Conservation (phyloP, 2,329 filamentous ascomycete genomes). For the Cordyceps cateniannulata region DNA sequence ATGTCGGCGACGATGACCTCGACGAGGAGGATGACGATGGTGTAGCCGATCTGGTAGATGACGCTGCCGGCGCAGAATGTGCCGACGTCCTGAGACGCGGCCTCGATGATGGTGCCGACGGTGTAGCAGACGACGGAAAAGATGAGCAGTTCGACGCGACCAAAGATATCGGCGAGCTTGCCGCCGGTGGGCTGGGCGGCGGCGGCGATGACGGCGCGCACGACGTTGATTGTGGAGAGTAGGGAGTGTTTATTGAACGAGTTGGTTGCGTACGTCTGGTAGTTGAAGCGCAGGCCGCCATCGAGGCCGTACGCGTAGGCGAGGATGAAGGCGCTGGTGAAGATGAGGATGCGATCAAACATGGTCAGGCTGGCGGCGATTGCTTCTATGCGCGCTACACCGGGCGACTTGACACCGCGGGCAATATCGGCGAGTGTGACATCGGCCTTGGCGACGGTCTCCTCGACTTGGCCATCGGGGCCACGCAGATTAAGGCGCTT, state of each 20-base stretch:
- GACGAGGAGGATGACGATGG: slow-evolving; percentile 52
- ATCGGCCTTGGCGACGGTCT: slow-evolving; percentile 17
- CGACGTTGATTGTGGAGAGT: slow-evolving; percentile 50
- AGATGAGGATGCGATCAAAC: slow-evolving; percentile 43
- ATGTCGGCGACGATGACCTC: slow-evolving; percentile 60
- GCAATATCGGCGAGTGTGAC: slow-evolving; percentile 20
- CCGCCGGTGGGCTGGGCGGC: slow-evolving; percentile 52
- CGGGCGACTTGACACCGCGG: slow-evolving; percentile 29
- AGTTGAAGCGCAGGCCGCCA: slow-evolving; percentile 42
- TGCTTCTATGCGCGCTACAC: slow-evolving; percentile 47
- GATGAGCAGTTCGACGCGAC: slow-evolving; percentile 50
- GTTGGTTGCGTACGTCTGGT: slow-evolving; percentile 49
- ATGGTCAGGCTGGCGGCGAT: slow-evolving; percentile 40
- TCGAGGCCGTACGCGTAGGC: slow-evolving; percentile 53
- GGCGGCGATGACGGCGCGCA: slow-evolving; percentile 53
- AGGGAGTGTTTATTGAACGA: slow-evolving; percentile 47
- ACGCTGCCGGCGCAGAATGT: slow-evolving; percentile 52
- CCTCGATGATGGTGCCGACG: slow-evolving; percentile 50
- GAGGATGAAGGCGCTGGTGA: slow-evolving; percentile 51
- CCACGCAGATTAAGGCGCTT: slow-evolving; percentile 7
- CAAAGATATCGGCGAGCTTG: slow-evolving; percentile 59
- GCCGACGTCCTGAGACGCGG: slow-evolving; percentile 39
- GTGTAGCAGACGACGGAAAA: slow-evolving; percentile 57
- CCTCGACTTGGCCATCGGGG: neutral
- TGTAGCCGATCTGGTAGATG: slow-evolving; percentile 59